Percentiles rank a stretch among this genome's conserved stretches.
Conservation (phyloP, 305 asterid species). For the Lippia alba region DNA sequence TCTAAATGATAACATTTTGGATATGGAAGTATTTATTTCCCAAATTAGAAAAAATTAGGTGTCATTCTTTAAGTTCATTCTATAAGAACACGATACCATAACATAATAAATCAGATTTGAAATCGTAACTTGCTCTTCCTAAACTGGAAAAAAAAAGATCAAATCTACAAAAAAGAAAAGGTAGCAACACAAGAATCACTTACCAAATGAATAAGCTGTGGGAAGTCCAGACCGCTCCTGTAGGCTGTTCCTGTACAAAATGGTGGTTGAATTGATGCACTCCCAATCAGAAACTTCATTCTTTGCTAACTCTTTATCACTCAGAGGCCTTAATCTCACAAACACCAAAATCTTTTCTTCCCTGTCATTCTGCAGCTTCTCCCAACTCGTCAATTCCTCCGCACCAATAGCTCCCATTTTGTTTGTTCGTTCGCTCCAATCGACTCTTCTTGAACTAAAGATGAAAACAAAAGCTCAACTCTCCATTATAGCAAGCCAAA, state of each 20-base stretch:
- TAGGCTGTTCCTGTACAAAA: constrained; percentile 91
- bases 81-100: neutral
- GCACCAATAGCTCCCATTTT: constrained; percentile 88
- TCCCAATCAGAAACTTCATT: constrained; percentile 98
- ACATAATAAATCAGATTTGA: constrained; percentile 5
- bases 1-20: neutral
- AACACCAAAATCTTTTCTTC: constrained; percentile 93
- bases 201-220: constrained; percentile 90
- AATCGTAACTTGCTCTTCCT: constrained; percentile 1
- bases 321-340: constrained; percentile 95
- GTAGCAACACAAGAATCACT: constrained; percentile 24
- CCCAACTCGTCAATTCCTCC: constrained; percentile 81
- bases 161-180: constrained; percentile 9
- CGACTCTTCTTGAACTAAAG: constrained; percentile 36
- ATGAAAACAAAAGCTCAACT: constrained; percentile 28
- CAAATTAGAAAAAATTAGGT: neutral
- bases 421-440: constrained; percentile 28
- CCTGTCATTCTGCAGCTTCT: constrained; percentile 64
- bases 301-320: constrained; percentile 82
- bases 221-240: constrained; percentile 97
- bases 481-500: constrained; percentile 30
- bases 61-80: neutral
- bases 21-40: neutral
- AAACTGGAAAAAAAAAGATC: constrained; percentile 5
- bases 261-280: constrained; percentile 88